phyloP scores from a whole-genome alignment of 768 basidiomycete genomes.

The Sutorius australiensis region DNA sequence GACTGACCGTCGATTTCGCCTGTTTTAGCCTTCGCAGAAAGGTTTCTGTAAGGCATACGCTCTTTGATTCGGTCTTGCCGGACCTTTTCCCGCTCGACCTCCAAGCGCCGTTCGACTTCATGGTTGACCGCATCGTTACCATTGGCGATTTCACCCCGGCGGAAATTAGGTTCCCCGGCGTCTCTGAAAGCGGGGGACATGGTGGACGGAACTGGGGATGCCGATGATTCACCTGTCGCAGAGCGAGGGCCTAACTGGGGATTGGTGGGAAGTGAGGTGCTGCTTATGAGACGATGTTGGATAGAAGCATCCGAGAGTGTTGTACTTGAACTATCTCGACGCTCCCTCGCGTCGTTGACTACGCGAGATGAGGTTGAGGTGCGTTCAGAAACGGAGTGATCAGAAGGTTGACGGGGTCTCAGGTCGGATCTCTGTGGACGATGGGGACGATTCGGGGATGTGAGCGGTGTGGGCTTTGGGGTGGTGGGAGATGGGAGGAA shows the following conservation, averaged over 20 bases:
- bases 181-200: slow-evolving; percentile 62
- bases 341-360: slow-evolving; percentile 28
- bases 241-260: slow-evolving; percentile 18
- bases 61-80: slow-evolving; percentile 69
- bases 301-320: slow-evolving; percentile 43
- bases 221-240: slow-evolving; percentile 11
- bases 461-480: slow-evolving; percentile 38
- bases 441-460: slow-evolving; percentile 49
- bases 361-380: slow-evolving; percentile 42
- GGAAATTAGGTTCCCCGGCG: slow-evolving; percentile 44
- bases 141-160: slow-evolving; percentile 50
- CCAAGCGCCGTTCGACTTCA: slow-evolving; percentile 54
- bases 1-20: slow-evolving; percentile 86
- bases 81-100: slow-evolving; percentile 59
- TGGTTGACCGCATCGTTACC: slow-evolving; percentile 54
- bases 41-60: slow-evolving; percentile 55
- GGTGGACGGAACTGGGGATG: slow-evolving; percentile 29
- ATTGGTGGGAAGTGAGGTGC: slow-evolving; percentile 16
- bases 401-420: slow-evolving; percentile 50
- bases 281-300: slow-evolving; percentile 31
- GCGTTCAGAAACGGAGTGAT: slow-evolving; percentile 50
- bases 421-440: slow-evolving; percentile 68
- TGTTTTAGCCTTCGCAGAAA: slow-evolving; percentile 52
- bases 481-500: slow-evolving; percentile 50
- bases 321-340: slow-evolving; percentile 52